Base-by-base conservation (phyloP, 176 grass and related monocot genomes). In the Juncus inflexus region DNA sequence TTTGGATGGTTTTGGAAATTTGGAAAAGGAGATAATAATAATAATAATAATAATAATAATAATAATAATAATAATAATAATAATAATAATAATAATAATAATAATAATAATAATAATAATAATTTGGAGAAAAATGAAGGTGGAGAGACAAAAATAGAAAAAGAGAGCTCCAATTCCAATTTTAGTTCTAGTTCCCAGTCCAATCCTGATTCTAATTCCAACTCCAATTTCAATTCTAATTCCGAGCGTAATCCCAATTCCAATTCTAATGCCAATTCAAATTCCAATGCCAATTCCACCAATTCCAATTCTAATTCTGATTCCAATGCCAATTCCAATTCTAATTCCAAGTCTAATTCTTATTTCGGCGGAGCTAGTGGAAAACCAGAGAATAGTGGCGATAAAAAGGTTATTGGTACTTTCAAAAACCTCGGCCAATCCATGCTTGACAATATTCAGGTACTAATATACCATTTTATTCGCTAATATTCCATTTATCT, bases 401-500 rank as follows among this genome's bases (percentile, higher is more conserved):
- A 95, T 81, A 90, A 82, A 56, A 90, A 95, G 60, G 76, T 80
- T n/a, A 75, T 78, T 67, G 81, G 86, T 77, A 87, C 81, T 15
- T 77, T 84, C 11, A 85, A 87, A 72, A 90, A 80, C 52, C 74
- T 95, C 40, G 90, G 90, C 6, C 90, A 95, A 68, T 90, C 79
- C 69, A 95, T 95, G 90, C 86, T 95, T 28, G 90, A 95, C 54
- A 95, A 95, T 75, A 90, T 95, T 58, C 90, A 90, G 86, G 90
- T 95, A 87, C 11, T 28, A 38, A 35, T 12, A 35, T 13, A 45
- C 14, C 41, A 47, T 65, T 65, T 13, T 12, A 67, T 37, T 53
- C 8, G 5, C 15, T 5, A 40, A 67, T 51, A 37, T 37, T 52
- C 51, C 43, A 51, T 38, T 47, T 47, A 47, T 47, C 9, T 47